Base-by-base conservation (phyloP, 1,284 basidiomycete genomes). In the Ceratobasidium sp. region DNA sequence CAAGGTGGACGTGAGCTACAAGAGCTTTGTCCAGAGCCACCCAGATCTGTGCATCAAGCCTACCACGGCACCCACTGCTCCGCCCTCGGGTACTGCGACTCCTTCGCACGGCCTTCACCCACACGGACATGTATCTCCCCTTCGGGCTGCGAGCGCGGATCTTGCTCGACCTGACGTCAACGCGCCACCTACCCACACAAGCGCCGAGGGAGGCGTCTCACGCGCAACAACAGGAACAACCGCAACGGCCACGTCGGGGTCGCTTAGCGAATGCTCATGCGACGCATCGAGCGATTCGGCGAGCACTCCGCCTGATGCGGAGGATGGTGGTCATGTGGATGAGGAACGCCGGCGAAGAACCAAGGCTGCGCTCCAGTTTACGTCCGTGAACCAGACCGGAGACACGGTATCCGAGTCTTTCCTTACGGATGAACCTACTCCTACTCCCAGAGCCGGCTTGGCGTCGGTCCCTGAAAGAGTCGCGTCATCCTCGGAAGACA, bases 1-100 rank as follows among this genome's bases (percentile, higher is more conserved):
- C 78, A 97, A 97, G 86, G 89, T 89, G 36, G 97, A 99, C 79
- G 88, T 93, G 67, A 93, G 90, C 79, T 99, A 94, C 85, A 87
- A 91, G 74, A 89, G 94, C 8, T 99, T 97, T 79, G 91, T 98
- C 76, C 87, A 91, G 76, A 93, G 96, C 30, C 95, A 97, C 79
- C 95, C 95, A 9, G 94, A 97, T 79, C 84, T 96, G 58, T 89
- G 89, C 74, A 83, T 83, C 70, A 87, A 87, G 78, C 85, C 86
- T 72, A 69, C 75, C 60, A 76, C 77, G 72, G 80, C 79, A 76
- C 81, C 77, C 14, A 53, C 74, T n/a, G 65, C 65, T 6, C 65
- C 65, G 1, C 52, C 53, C 16, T 70, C 57, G 21, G 67, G 64
- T 57, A 69, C 65, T 6, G 65, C 55, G 3, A 70, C 65, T 14